Base-by-base conservation (phyloP, 345 rosid species). In the Mallotus nudiflorus region DNA sequence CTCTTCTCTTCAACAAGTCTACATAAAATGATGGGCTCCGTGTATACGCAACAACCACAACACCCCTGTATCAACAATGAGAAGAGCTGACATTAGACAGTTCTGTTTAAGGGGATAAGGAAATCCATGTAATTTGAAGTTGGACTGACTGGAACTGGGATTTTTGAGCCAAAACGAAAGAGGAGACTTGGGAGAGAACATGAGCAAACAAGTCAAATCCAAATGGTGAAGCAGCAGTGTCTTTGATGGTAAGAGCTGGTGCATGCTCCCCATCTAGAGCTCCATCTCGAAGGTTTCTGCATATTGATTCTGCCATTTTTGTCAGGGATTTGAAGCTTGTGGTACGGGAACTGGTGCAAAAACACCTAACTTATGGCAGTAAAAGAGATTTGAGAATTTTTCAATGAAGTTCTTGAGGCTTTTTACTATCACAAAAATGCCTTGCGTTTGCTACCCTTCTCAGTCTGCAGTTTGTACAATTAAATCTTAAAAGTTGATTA, bases 241-340 rank as follows among this genome's bases (percentile, higher is more conserved):
- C 97, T 62, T 85, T 87, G 73, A 92, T 85, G 3, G 91, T 79
- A 64, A 95, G 91, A 70, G 96, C 87, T 58, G 94, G 90, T 2
- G 97, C 86, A 29, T 79, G 88, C 37, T 89, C 98, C 19, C 97
- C 98, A 75, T 89, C 96, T 65, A 89, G 73, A 19, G 86, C 85
- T 20, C 98, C 98, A 45, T 95, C 98, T 20, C 97, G 83, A 20
- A 95, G 88, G 16, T 82, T 77, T 80, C 92, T 84, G 84, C 92
- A 90, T 39, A 89, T 69, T 35, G 91, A 78, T 29, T 88, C 92
- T 77, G 98, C 92, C 97, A 94, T 84, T 46, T 29, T 40, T n/a
- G 60, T 16, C 40, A 2, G 62, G 54, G 16, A 22, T 22, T 28
- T n/a, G 6, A 27, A 27, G 16, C 24, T 19, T 49, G 18, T 42